phyloP scores from a whole-genome alignment of 371 early-diverging fungal genomes.

The Mortierella sp. region DNA sequence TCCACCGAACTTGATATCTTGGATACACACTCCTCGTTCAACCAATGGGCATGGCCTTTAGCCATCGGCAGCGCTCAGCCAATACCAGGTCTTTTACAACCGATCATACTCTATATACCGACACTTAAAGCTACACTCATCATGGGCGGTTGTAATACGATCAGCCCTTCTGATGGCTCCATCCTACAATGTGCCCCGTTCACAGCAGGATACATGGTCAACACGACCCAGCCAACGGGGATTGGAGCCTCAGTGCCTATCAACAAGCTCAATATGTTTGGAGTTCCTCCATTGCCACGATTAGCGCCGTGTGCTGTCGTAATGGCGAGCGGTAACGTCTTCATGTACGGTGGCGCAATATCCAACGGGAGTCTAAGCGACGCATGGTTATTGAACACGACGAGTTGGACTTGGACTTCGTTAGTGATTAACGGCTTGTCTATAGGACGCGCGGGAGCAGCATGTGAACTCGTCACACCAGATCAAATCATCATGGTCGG shows the following conservation, averaged over 20 bases:
- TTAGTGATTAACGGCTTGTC: constrained; percentile 8
- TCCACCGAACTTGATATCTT: constrained; percentile 27
- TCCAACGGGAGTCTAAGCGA: constrained; percentile 18
- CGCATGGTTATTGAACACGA: constrained; percentile 25
- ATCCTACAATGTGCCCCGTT: constrained; percentile 12
- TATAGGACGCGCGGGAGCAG: constrained; percentile 32
- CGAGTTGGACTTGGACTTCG: constrained; percentile 15
- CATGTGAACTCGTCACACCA: constrained; percentile 24
- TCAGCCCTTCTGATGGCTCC: neutral
- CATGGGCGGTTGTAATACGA: constrained; percentile 29
- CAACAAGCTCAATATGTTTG: neutral
- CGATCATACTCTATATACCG: constrained; percentile 36
- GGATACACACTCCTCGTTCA: neutral
- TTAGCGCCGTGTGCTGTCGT: constrained; percentile 29
- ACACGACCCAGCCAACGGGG: constrained; percentile 2
- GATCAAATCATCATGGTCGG: constrained; percentile 41
- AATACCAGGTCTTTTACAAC: constrained; percentile 21
- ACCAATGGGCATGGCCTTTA: constrained; percentile 32
- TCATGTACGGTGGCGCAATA: constrained; percentile 45
- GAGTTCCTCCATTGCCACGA: constrained; percentile 11
- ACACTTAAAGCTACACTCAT: constrained; percentile 9
- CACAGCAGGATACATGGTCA: constrained; percentile 19
- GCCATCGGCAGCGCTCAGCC: neutral
- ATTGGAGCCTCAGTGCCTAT: neutral
- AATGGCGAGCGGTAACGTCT: constrained; percentile 24